A percentile compares a stretch with the other conserved stretches of the same genome.
These are phyloP conservation scores for Cordia subcordata DNA, from an alignment of 257 asterid species.

Conservation along the genomic window DNA sequence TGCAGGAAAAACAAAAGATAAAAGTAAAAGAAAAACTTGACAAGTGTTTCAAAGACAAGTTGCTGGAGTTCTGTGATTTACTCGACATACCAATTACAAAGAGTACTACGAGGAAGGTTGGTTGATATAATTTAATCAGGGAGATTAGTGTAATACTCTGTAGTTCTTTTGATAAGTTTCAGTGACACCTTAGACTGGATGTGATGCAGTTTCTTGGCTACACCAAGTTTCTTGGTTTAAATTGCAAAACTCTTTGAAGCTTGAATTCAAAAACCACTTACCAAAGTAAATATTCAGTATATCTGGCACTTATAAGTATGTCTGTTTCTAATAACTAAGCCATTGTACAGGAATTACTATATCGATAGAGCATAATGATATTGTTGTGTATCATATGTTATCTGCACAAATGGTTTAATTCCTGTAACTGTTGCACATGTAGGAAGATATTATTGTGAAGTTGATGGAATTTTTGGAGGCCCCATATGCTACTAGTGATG, in stretches of 20 bases:
- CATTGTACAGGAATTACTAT: not conserved
- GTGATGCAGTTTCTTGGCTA: not conserved
- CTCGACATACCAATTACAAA: conserved; percentile 68
- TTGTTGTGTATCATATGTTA: not conserved
- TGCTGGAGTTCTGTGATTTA: conserved; percentile 72
- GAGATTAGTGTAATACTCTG: conserved; percentile 7
- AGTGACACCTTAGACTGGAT: not conserved
- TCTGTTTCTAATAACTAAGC: not conserved
- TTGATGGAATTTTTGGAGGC: conserved; percentile 76
- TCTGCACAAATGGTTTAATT: not conserved
- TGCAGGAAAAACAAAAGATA: conserved; percentile 76
- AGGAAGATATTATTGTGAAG: conserved; percentile 84
- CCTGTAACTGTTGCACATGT: not conserved
- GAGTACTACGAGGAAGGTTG: conserved; percentile 69
- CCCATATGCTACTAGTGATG: conserved; percentile 76
- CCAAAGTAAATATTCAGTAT: too few species aligned
- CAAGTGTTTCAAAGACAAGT: conserved; percentile 80
- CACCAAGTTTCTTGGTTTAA: not conserved
- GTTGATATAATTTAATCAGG: conserved; percentile 18
- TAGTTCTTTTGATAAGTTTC: not conserved
- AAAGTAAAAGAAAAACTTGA: conserved; percentile 80
- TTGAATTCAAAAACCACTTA: not conserved
- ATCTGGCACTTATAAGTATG: not conserved
- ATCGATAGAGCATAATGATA: not conserved
- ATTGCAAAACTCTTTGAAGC: not conserved